A percentile compares a stretch with the other conserved stretches of the same genome.
These are phyloP conservation scores for Priceomyces fermenticarens DNA, from an alignment of 805 yeast species.

Conservation along the genomic window DNA sequence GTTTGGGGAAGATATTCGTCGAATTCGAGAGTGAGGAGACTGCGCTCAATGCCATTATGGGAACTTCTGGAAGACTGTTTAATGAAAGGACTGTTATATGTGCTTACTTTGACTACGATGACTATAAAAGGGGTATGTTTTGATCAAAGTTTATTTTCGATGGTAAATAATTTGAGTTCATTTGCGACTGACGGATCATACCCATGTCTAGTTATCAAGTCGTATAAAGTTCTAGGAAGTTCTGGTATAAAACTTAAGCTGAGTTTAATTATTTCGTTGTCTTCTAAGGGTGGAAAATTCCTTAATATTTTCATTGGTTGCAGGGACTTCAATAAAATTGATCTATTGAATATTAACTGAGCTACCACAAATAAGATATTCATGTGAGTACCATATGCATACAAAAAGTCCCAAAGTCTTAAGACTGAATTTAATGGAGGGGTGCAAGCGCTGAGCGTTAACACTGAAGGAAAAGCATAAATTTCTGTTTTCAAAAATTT, in stretches of 20 bases:
- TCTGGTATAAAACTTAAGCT: constrained; percentile 78
- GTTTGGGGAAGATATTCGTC: constrained; percentile 70
- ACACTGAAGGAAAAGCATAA: constrained; percentile 79
- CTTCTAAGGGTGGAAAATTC: constrained; percentile 68
- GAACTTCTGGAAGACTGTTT: constrained; percentile 63
- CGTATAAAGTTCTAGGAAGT: constrained; percentile 65
- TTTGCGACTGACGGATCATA: constrained; percentile 46
- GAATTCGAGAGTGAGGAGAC: constrained; percentile 52
- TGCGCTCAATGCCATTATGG: constrained; percentile 56
- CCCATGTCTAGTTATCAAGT: constrained; percentile 60
- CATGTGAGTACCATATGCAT: constrained; percentile 89
- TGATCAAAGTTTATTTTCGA: constrained; percentile 12
- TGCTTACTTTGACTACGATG: constrained; percentile 57
- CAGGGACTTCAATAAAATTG: constrained; percentile 51
- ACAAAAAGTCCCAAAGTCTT: constrained; percentile 83
- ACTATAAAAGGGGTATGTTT: constrained; percentile 45
- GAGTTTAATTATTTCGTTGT: constrained; percentile 70
- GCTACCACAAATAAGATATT: constrained; percentile 83
- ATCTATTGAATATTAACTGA: constrained; percentile 69
- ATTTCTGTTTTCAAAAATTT: constrained; percentile 77
- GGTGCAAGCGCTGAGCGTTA: constrained; percentile 85
- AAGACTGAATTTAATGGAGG: constrained; percentile 77
- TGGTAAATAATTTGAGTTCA: constrained; percentile 24
- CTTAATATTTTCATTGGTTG: constrained; percentile 77
- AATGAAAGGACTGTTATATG: constrained; percentile 69